Conservation (phyloP, 805 yeast genomes). For the Lipomyces yamadae region DNA sequence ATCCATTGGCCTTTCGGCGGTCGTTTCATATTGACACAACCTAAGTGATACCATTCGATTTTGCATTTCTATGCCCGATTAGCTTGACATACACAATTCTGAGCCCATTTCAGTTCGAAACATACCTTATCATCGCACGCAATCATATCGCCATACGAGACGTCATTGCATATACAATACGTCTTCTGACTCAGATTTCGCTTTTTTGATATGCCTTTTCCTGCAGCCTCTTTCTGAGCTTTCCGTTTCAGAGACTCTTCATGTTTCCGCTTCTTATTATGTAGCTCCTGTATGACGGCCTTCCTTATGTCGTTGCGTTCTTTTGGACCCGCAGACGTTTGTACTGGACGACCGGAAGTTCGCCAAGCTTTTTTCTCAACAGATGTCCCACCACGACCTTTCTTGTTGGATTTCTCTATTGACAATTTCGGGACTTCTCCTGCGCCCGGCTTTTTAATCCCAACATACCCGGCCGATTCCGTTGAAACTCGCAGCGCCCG, state of each 20-base stretch:
- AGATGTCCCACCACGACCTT: not conserved
- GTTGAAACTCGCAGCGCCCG: not conserved
- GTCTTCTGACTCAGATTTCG: constrained; percentile 9
- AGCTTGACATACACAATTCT: not conserved
- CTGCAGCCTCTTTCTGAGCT: not conserved
- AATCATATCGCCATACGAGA: constrained; percentile 76
- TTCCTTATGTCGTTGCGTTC: constrained; percentile 3
- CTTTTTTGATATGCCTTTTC: not conserved
- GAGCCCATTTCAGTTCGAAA: constrained; percentile 17
- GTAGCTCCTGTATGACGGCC: not conserved
- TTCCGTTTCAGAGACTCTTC: constrained; percentile 7
- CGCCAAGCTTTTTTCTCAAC: not conserved
- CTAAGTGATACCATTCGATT: constrained; percentile 94
- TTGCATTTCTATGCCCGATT: constrained; percentile 57
- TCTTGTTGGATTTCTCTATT: not conserved
- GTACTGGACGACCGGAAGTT: not conserved
- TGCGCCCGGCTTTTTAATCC: not conserved
- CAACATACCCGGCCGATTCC: not conserved
- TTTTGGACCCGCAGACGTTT: not conserved
- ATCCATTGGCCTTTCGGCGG: constrained; percentile 88
- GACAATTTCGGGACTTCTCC: not conserved
- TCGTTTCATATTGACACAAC: constrained; percentile 84
- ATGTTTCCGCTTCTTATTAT: not conserved
- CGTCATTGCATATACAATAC: constrained; percentile 56
- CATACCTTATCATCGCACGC: constrained; percentile 86